Percentiles rank a stretch among this genome's conserved stretches.
phyloP scores from a whole-genome alignment of 164 flowering plant species.

The Warburgia ugandensis region DNA sequence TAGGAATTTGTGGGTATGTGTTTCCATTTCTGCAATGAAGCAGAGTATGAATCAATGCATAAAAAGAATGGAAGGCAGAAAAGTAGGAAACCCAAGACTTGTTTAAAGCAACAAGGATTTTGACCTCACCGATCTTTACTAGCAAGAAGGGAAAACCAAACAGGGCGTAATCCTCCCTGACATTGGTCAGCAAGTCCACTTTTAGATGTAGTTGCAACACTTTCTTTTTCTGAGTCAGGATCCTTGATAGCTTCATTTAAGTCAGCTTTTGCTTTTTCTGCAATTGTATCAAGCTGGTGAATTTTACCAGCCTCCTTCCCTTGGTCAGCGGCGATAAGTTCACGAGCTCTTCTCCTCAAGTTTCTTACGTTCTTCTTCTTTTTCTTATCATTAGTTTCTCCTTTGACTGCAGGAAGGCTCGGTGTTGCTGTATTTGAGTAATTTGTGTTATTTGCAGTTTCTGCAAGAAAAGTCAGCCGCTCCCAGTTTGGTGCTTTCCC shows the following conservation, averaged over 20 bases:
- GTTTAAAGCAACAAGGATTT: background rate
- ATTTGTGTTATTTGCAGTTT: constrained; percentile 9
- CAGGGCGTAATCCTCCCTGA: constrained; percentile 7
- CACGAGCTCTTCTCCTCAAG: constrained; percentile 7
- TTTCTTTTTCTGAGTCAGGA: background rate
- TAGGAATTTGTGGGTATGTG: constrained; percentile 17
- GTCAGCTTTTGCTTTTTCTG: background rate
- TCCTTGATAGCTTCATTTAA: background rate
- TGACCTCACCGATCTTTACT: constrained; percentile 13
- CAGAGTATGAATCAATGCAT: background rate
- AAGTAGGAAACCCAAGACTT: background rate
- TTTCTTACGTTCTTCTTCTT: background rate
- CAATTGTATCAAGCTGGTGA: background rate
- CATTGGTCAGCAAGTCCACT: background rate
- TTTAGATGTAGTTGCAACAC: background rate
- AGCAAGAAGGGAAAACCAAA: constrained; percentile 17
- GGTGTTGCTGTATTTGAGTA: background rate
- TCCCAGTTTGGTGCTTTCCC: constrained; percentile 4
- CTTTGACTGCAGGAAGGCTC: constrained; percentile 3
- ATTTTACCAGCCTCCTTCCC: background rate
- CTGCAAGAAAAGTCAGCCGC: constrained; percentile 7
- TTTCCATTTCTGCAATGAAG: constrained; percentile 13
- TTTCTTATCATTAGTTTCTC: constrained; percentile 2
- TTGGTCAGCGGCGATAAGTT: background rate
- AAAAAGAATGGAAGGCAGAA: background rate